Evolutionary conservation across 768 basidiomycete genomes (phyloP), one percentile per base, ranked within the genome.

Genomic region (Pleurotus platypus): DNA sequence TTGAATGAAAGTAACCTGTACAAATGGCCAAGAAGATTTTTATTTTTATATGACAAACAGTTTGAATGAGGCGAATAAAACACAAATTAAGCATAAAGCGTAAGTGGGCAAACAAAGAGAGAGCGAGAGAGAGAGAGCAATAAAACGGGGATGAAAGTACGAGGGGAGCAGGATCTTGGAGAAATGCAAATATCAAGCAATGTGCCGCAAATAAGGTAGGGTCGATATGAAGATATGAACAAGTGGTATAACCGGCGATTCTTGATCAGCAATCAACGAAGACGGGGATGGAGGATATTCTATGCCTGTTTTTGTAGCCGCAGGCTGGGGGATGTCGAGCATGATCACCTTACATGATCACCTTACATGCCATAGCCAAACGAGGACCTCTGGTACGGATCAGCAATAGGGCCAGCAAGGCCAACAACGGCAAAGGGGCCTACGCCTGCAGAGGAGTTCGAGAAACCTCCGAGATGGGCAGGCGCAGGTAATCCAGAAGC

Each of bases 311-410:
- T 24, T 24, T 24, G 22, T 24, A 24, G 22, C 22, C 22, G 22
- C 22, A 53, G 58, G 46, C 45, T 59, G 57, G 60, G 63, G 63
- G 64, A 63, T 67, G 63, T 65, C 62, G 64, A 54, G 61, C 22
- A 24, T 60, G 61, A 63, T 60, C 60, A 59, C 49, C 57, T 59
- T 54, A 62, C 63, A 24, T 24, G 22, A 63, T 60, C 60, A 59
- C 49, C 57, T 59, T 54, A 62, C 63, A 24, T 24, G 22, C 87
- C 85, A 65, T 92, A 92, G 58, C 85, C 86, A 65, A 87, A 92
- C 61, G 76, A 75, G 47, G 84, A 75, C 67, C 83, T 77, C 74
- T 89, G 87, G 76, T 92, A 92, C 35, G 87, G 88, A 71, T 91
- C 90, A 64, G 77, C 82, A 64, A 87, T 74, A 42, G 81, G 75